Evolutionary conservation across 2,329 filamentous ascomycete species (phyloP).

Genomic region (Macrophomina pseudophaseolina): DNA sequence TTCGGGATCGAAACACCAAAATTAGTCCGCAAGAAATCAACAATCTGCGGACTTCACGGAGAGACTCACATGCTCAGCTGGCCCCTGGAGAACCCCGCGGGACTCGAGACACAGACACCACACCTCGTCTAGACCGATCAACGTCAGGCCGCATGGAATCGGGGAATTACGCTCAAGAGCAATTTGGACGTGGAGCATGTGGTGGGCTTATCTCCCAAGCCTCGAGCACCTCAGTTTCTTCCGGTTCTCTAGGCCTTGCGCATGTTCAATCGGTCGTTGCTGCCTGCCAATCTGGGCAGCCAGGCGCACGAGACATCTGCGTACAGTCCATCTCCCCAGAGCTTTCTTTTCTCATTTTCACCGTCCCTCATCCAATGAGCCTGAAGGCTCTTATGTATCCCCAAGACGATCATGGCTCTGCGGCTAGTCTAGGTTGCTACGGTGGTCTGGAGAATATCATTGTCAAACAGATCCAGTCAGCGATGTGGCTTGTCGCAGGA

Average conservation of each 20-base stretch:
- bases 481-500: conserved; percentile 1
- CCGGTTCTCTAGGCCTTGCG: background rate
- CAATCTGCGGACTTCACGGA: background rate
- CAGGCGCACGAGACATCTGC: background rate
- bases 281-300: background rate
- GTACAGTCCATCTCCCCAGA: background rate
- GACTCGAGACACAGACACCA: background rate
- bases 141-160: background rate
- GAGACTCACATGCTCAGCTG: background rate
- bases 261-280: background rate
- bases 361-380: background rate
- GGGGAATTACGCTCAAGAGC: background rate
- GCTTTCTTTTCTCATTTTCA: background rate
- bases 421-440: background rate
- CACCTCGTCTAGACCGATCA: background rate
- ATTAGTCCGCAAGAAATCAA: background rate
- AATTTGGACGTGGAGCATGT: background rate
- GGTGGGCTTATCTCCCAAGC: background rate
- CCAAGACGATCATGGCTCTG: background rate
- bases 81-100: background rate
- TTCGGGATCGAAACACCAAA: background rate
- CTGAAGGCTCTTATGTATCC: background rate
- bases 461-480: background rate
- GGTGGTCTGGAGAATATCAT: background rate
- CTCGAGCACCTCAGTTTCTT: background rate